phyloP scores from a whole-genome alignment of 192 early-diverging fungal genomes.

The Coemansia sp. region DNA sequence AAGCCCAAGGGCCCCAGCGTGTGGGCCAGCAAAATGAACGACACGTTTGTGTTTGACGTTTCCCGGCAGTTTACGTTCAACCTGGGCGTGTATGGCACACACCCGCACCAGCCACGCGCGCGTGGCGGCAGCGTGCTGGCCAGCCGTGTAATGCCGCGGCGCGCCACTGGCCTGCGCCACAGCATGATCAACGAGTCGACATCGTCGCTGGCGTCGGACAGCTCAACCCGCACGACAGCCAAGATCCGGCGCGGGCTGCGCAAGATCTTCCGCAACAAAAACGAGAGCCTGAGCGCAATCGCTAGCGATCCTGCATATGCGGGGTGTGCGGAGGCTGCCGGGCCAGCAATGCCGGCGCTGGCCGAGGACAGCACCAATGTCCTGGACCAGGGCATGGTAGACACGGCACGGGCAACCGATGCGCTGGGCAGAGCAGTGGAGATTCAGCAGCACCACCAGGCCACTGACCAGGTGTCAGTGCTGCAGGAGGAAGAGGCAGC shows the following conservation, averaged over 20 bases:
- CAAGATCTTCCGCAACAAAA: slow-evolving; percentile 51
- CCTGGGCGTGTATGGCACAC: slow-evolving; percentile 44
- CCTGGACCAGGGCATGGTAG: slow-evolving; percentile 20
- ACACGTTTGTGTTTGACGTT: slow-evolving; percentile 55
- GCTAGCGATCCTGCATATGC: slow-evolving; percentile 33
- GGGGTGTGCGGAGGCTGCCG: slow-evolving; percentile 12
- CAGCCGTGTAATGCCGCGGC: slow-evolving; percentile 30
- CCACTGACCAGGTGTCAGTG: neutral
- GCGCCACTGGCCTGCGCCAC: slow-evolving; percentile 11
- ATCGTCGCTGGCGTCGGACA: slow-evolving; percentile 28
- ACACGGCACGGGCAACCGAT: slow-evolving; percentile 23
- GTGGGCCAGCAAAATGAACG: slow-evolving; percentile 47
- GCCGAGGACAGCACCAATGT: slow-evolving; percentile 14
- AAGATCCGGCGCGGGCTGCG: slow-evolving; percentile 38
- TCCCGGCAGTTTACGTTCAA: slow-evolving; percentile 48
- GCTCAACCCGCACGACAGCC: slow-evolving; percentile 32
- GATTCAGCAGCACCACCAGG: slow-evolving; percentile 26
- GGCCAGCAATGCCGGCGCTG: slow-evolving; percentile 12
- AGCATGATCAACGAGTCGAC: slow-evolving; percentile 30
- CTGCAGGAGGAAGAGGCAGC: neutral
- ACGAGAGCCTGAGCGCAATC: slow-evolving; percentile 11
- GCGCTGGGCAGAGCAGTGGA: slow-evolving; percentile 29
- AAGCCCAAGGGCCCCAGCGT: slow-evolving; percentile 33
- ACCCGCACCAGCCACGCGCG: slow-evolving; percentile 13
- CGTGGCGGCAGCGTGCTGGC: slow-evolving; percentile 8